Evolutionary conservation across 2,329 filamentous ascomycete genomes (phyloP), one percentile per base, ranked within the genome.

Genomic region (Aureobasidium sp.): DNA sequence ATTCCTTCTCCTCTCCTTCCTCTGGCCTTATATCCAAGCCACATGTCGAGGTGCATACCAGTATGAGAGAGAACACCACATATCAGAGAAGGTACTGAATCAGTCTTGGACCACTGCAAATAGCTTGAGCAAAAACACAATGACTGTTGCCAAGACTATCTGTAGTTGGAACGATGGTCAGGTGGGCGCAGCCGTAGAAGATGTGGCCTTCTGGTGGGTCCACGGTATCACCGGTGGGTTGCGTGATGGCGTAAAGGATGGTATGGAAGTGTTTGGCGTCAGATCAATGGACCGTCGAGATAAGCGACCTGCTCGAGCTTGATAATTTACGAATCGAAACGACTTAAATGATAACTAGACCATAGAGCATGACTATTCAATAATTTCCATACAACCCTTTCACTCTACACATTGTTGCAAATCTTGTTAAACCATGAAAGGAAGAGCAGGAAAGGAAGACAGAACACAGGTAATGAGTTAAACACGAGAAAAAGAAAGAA

Each of bases 61-160:
- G 54, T 86, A 86, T 64, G 88, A 91, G 70, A 81, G 85, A 16
- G 80, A 84, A 66, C 83, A 90, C 72, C 83, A 82, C 64, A 77
- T 91, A 63, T 85, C 81, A 0, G 81, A 86, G 68, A 80, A 81
- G 29, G 64, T 87, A 1, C 71, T 87, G 21, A 76, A 77, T 8
- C 75, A 76, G 25, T 75, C 82, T 5, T 72, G 86, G 36, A 76
- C 77, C 50, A 77, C 81, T 2, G 81, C 82, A 3, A 81, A 85
- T 64, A 72, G 71, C 51, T 66, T 87, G 47, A 81, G 84, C 3
- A 80, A 79, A 61, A 74, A 77, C 16, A 76, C 82, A 25, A 66
- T 84, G 32, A 75, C 73, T 36, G 67, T 87, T 4, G 81, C 81
- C 10, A 79, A 80, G 10, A 78, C 81, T 0, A 75, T 89, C 3